Percentiles rank a stretch among this genome's conserved stretches.
These are phyloP conservation scores for Aspergillus fructus DNA, from an alignment of 2,329 filamentous ascomycete species.

Conservation along the genomic window DNA sequence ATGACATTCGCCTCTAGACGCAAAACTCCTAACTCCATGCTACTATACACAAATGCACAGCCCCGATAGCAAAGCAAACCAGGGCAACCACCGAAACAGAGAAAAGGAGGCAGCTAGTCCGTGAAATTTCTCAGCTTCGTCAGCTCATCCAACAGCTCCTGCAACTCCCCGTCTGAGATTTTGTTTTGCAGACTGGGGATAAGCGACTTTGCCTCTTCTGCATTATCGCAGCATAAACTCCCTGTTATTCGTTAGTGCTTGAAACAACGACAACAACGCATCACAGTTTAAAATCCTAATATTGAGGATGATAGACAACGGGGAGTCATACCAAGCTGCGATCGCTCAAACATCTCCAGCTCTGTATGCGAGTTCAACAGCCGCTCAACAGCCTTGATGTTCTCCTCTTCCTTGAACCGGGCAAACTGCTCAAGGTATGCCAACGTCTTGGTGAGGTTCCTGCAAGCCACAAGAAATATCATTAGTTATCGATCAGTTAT, in stretches of 20 bases:
- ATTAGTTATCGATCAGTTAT: background rate
- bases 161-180: conserved; percentile 83
- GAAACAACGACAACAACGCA: conserved; percentile 1
- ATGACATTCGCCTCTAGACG: background rate
- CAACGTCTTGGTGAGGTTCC: conserved; percentile 78
- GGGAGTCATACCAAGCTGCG: conserved; percentile 71
- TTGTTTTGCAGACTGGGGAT: conserved; percentile 88
- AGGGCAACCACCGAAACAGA: background rate
- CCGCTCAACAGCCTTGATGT: conserved; percentile 89
- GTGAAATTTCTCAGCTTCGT: conserved; percentile 67
- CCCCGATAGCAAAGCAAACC: background rate
- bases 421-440: conserved; percentile 94
- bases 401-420: conserved; percentile 92
- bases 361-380: conserved; percentile 73
- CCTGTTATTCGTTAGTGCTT: conserved; percentile 54
- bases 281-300: background rate
- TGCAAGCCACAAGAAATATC: conserved; percentile 11
- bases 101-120: conserved; percentile 28
- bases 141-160: conserved; percentile 86
- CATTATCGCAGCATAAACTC: conserved; percentile 85
- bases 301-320: background rate
- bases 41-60: conserved; percentile 3
- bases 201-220: conserved; percentile 93
- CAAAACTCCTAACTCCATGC: conserved; percentile 17
- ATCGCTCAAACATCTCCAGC: conserved; percentile 88